These are phyloP conservation scores for Clathrus columnatus DNA, from an alignment of 768 basidiomycete genomes.

Conservation along the genomic window DNA sequence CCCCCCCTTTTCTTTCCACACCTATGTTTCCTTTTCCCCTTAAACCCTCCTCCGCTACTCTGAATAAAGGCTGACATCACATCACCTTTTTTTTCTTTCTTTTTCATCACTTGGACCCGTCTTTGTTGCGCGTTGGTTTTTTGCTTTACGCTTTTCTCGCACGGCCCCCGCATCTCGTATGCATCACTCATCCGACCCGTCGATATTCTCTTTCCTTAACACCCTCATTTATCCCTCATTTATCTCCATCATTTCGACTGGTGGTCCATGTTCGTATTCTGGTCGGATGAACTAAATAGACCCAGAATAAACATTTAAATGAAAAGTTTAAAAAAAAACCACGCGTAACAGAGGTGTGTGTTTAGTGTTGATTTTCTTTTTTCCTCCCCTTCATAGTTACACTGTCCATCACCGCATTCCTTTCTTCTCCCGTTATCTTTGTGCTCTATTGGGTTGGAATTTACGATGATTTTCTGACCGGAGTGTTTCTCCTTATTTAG, in stretches of 20 bases:
- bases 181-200: too few species aligned
- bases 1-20: not conserved
- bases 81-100: slow-evolving; percentile 18
- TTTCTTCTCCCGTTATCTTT: not conserved
- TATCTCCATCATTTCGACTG: too few species aligned
- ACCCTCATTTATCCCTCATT: too few species aligned
- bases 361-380: slow-evolving; percentile 14
- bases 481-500: slow-evolving; percentile 33
- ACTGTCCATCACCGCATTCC: not conserved
- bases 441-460: slow-evolving; percentile 6
- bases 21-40: slow-evolving; percentile 8
- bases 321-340: slow-evolving; percentile 94
- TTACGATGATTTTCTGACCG: slow-evolving; percentile 16
- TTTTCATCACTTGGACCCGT: slow-evolving; percentile 12
- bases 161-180: slow-evolving; percentile 20
- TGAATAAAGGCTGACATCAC: slow-evolving; percentile 13
- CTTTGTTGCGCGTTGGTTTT: slow-evolving; percentile 15
- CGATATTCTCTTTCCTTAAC: too few species aligned
- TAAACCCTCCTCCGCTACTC: slow-evolving; percentile 16
- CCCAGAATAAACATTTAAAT: slow-evolving; percentile 89
- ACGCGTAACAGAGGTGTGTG: slow-evolving; percentile 96
- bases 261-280: slow-evolving; percentile 28
- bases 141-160: slow-evolving; percentile 18
- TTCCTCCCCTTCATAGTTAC: slow-evolving; percentile 5
- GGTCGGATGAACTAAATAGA: slow-evolving; percentile 35